Conservation (phyloP, 2,329 filamentous ascomycete species). For the Colletotrichum shisoi region DNA sequence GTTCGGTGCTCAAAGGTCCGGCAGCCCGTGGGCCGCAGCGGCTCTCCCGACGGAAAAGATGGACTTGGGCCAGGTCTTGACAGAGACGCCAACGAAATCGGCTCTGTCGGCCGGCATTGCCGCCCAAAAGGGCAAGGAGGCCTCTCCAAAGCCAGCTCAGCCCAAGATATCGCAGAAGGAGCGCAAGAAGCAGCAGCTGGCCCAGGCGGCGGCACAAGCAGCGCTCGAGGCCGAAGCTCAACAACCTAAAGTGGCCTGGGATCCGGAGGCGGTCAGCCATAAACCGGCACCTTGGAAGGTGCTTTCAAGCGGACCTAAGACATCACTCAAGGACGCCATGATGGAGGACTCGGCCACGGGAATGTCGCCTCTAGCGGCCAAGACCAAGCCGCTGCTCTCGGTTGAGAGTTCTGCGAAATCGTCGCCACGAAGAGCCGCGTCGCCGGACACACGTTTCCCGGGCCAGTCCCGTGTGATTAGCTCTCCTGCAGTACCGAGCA, state of each 20-base stretch:
- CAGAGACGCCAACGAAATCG: slow-evolving; percentile 61
- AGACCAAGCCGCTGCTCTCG: slow-evolving; percentile 54
- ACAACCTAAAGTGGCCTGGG: slow-evolving; percentile 56
- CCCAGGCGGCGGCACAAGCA: slow-evolving; percentile 61
- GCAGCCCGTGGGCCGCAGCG: slow-evolving; percentile 60
- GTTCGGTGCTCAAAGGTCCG: slow-evolving; percentile 35
- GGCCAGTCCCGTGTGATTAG: slow-evolving; percentile 60
- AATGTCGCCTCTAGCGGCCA: slow-evolving; percentile 41
- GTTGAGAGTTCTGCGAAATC: slow-evolving; percentile 53
- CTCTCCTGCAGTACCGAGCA: slow-evolving; percentile 45
- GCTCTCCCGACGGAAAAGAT: slow-evolving; percentile 68
- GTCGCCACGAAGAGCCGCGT: slow-evolving; percentile 60
- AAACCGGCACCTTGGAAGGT: slow-evolving; percentile 72
- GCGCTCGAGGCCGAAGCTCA: slow-evolving; percentile 49
- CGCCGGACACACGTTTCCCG: slow-evolving; percentile 69
- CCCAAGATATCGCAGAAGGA: slow-evolving; percentile 88
- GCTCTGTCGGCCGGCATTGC: slow-evolving; percentile 63
- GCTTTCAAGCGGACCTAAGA: slow-evolving; percentile 57
- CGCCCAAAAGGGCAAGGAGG: slow-evolving; percentile 57
- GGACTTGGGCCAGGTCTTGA: slow-evolving; percentile 80
- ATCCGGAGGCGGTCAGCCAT: slow-evolving; percentile 50
- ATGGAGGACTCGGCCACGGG: slow-evolving; percentile 46
- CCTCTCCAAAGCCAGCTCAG: slow-evolving; percentile 50
- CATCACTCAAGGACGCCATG: slow-evolving; percentile 60
- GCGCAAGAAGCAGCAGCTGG: slow-evolving; percentile 81